Evolutionary conservation across 2,329 filamentous ascomycete species (phyloP).

Genomic region (Arthroderma sp.): DNA sequence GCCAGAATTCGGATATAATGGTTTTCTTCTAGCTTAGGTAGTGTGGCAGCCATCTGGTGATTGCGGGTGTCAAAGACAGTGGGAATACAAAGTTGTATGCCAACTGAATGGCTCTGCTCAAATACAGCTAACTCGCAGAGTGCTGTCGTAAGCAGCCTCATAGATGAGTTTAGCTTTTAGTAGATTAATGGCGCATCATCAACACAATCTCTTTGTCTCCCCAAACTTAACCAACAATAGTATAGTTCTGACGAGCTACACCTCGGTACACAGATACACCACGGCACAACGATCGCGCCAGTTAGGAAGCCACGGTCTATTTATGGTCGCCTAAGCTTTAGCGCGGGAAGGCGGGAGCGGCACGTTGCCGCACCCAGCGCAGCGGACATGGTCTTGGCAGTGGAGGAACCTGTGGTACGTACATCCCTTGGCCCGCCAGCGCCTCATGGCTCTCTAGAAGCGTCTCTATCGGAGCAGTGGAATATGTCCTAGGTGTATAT

Average conservation of each 20-base stretch:
- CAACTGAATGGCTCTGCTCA: not conserved
- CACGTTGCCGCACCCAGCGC: slow-evolving; percentile 4
- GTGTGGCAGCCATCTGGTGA: too few relatives aligned
- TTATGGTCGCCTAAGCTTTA: not conserved
- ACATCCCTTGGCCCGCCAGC: not conserved
- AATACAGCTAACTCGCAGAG: not conserved
- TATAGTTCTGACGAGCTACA: not conserved
- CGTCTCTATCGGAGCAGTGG: not conserved
- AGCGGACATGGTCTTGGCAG: not conserved
- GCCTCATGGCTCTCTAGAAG: not conserved
- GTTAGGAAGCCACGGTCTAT: not conserved
- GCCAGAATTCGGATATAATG: too few relatives aligned
- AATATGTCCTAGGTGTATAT: too few relatives aligned
- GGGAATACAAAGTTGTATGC: too few relatives aligned
- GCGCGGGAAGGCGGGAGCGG: not conserved
- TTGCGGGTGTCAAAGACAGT: too few relatives aligned
- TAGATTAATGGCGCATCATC: not conserved
- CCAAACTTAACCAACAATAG: not conserved
- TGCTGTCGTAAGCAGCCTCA: too few relatives aligned
- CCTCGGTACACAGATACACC: not conserved
- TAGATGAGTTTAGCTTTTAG: not conserved
- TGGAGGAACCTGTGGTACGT: not conserved
- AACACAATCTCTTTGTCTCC: not conserved
- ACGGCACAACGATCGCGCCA: not conserved
- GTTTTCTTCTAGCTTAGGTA: too few relatives aligned